These are phyloP conservation scores for Leccinum aurantiacum DNA, from an alignment of 768 basidiomycete genomes.

Conservation along the genomic window DNA sequence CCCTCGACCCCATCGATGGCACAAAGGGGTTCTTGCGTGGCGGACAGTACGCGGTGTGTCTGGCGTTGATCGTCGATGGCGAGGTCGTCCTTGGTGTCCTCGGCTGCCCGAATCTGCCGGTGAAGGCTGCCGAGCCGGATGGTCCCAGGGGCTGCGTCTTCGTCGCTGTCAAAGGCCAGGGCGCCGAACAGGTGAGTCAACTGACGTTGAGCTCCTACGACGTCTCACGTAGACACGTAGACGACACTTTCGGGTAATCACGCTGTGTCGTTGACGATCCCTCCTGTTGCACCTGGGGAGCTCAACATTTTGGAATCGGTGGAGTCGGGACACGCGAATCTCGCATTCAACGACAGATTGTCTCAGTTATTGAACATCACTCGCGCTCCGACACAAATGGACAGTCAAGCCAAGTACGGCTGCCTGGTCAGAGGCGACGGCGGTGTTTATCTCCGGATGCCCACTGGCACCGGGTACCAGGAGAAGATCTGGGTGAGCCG, in stretches of 20 bases:
- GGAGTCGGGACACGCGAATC: slow-evolving; percentile 90
- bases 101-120: slow-evolving; percentile 91
- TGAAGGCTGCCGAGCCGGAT: slow-evolving; percentile 50
- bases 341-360: slow-evolving; percentile 77
- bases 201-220: background rate
- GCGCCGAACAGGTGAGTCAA: slow-evolving; percentile 63
- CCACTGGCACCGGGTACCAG: slow-evolving; percentile 70
- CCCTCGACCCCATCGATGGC: too few relatives aligned
- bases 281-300: slow-evolving; percentile 38
- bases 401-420: slow-evolving; percentile 94
- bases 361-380: slow-evolving; percentile 66
- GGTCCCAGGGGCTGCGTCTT: slow-evolving; percentile 78
- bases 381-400: slow-evolving; percentile 75
- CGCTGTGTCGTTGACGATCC: slow-evolving; percentile 52
- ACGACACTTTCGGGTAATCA: slow-evolving; percentile 51
- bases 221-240: slow-evolving; percentile 31
- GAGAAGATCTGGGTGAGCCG: slow-evolving; percentile 93
- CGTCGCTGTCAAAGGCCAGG: slow-evolving; percentile 85
- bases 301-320: slow-evolving; percentile 87
- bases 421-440: slow-evolving; percentile 86
- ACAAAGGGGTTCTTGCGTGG: too few relatives aligned
- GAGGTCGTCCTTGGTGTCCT: too few relatives aligned
- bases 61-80: too few relatives aligned
- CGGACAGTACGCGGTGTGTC: too few relatives aligned
- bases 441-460: slow-evolving; percentile 77